phyloP scores from a whole-genome alignment of 177 flowering plant species.

The Telopea speciosissima region DNA sequence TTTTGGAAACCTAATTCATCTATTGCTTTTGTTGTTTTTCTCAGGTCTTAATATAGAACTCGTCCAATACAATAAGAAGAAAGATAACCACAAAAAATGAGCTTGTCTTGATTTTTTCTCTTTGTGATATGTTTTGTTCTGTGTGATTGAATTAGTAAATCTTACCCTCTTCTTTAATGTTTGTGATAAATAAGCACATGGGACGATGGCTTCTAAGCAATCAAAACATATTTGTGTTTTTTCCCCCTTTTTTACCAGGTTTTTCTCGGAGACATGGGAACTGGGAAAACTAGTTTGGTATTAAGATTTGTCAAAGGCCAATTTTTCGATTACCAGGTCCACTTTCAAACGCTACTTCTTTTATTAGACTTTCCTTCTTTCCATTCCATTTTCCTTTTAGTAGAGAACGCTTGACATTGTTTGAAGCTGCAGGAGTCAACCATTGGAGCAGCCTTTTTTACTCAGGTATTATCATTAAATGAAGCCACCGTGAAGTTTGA shows the following conservation, averaged over 20 bases:
- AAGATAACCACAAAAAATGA: too few species aligned
- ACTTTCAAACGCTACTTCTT: not conserved
- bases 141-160: too few species aligned
- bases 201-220: not conserved
- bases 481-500: constrained; percentile 60
- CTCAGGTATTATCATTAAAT: constrained; percentile 55
- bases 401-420: not conserved
- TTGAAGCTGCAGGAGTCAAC: constrained; percentile 49
- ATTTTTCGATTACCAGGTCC: constrained; percentile 61
- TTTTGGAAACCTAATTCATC: too few species aligned
- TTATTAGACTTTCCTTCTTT: not conserved
- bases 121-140: too few species aligned
- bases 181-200: too few species aligned
- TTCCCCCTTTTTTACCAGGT: constrained; percentile 27
- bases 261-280: constrained; percentile 61
- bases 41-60: too few species aligned
- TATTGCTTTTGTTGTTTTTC: too few species aligned
- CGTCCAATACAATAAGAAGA: too few species aligned
- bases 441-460: constrained; percentile 63
- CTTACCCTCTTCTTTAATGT: not conserved
- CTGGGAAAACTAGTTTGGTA: constrained; percentile 68
- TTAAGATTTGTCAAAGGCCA: constrained; percentile 65
- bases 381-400: not conserved
- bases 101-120: too few species aligned
- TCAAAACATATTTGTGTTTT: not conserved